Evolutionary conservation across 495 filamentous ascomycete genomes (phyloP).

Genomic region (Penicillium waksmanii): DNA sequence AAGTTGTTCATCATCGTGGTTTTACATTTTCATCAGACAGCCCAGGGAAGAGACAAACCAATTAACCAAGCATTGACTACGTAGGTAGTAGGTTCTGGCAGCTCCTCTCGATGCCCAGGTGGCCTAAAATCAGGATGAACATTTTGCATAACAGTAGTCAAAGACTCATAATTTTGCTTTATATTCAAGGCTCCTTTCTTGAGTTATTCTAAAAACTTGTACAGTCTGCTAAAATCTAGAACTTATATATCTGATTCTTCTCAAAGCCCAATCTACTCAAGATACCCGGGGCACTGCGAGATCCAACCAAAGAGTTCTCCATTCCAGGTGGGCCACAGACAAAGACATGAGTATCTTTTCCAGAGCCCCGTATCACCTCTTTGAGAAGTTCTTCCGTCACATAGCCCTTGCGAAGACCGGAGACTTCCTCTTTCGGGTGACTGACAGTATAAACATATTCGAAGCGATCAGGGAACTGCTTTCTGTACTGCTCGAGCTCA

Average conservation of each 20-base stretch:
- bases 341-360: slow-evolving; percentile 59
- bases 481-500: slow-evolving; percentile 57
- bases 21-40: no score
- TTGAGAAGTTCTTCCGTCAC: slow-evolving; percentile 59
- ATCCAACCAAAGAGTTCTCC: slow-evolving; percentile 59
- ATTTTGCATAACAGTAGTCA: no score
- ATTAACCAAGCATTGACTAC: no score
- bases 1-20: no score
- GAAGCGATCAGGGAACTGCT: slow-evolving; percentile 59
- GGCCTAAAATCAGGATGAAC: no score
- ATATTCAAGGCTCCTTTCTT: no score
- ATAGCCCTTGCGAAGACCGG: slow-evolving; percentile 54
- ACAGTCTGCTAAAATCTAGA: slow-evolving; percentile 34
- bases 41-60: no score
- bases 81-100: no score
- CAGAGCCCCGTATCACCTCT: not conserved
- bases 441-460: slow-evolving; percentile 62
- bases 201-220: no score
- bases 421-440: slow-evolving; percentile 36
- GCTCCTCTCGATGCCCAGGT: no score
- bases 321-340: slow-evolving; percentile 65
- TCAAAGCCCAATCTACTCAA: slow-evolving; percentile 55
- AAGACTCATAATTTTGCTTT: no score
- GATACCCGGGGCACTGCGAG: slow-evolving; percentile 41
- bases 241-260: slow-evolving; percentile 58